Evolutionary conservation across 2,329 filamentous ascomycete genomes (phyloP).

Genomic region (Xylaria sp.): DNA sequence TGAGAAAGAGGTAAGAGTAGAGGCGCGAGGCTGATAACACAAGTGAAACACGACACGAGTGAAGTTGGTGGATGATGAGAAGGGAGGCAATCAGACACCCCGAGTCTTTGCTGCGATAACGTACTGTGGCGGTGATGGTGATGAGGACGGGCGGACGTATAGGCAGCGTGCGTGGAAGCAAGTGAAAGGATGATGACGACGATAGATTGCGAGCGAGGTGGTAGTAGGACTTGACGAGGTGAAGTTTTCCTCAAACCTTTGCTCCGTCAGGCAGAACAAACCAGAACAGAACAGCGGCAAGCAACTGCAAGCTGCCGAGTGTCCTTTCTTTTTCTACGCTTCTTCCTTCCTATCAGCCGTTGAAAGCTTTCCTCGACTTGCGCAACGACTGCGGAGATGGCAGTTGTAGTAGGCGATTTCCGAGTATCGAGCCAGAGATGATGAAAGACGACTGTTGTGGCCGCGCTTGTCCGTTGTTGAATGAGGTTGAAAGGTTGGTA

Average conservation of each 20-base stretch:
- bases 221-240: constrained; percentile 41
- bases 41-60: not conserved
- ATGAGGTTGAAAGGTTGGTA: constrained; percentile 23
- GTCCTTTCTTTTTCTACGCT: constrained; percentile 23
- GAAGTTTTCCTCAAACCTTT: constrained; percentile 47
- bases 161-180: constrained; percentile 29
- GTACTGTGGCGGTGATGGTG: constrained; percentile 31
- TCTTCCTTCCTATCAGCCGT: constrained; percentile 10
- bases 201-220: constrained; percentile 28
- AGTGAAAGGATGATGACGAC: constrained; percentile 32
- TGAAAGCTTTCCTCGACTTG: constrained; percentile 2
- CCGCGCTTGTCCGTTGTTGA: constrained; percentile 19
- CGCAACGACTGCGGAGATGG: constrained; percentile 4
- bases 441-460: constrained; percentile 9
- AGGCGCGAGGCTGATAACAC: constrained; percentile 17
- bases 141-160: constrained; percentile 36
- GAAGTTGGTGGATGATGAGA: constrained; percentile 8
- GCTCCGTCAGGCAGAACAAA: constrained; percentile 40
- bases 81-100: constrained; percentile 10
- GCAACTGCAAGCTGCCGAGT: constrained; percentile 35
- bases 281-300: constrained; percentile 33
- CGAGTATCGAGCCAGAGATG: constrained; percentile 9
- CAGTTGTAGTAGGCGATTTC: constrained; percentile 9
- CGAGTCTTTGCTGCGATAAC: not conserved
- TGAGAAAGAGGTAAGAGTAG: constrained; percentile 17